phyloP scores from a whole-genome alignment of 2,329 filamentous ascomycete species.

The Magnaporthiopsis rhizophila region DNA sequence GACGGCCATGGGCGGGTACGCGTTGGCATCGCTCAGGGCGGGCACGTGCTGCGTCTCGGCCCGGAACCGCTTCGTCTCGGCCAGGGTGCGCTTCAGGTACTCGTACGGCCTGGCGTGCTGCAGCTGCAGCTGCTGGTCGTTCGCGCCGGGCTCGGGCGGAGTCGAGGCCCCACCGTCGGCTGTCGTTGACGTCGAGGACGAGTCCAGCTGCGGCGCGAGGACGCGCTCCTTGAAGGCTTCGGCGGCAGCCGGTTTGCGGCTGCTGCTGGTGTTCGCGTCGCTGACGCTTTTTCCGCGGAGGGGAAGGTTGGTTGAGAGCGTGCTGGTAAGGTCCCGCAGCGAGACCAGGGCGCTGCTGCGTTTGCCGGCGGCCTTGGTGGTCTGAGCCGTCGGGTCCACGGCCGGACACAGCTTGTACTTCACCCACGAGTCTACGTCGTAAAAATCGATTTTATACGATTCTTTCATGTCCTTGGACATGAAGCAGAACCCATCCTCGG shows the following conservation, averaged over 20 bases:
- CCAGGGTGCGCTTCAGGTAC: slow-evolving; percentile 70
- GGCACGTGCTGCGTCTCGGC: slow-evolving; percentile 58
- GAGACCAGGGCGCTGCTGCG: slow-evolving; percentile 32
- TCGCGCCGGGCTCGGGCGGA: slow-evolving; percentile 18
- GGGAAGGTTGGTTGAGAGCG: slow-evolving; percentile 30
- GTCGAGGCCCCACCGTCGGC: slow-evolving; percentile 8
- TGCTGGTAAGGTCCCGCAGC: slow-evolving; percentile 37
- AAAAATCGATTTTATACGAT: slow-evolving; percentile 77
- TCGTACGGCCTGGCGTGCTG: slow-evolving; percentile 35
- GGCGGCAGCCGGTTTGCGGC: neutral
- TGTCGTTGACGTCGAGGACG: slow-evolving; percentile 12
- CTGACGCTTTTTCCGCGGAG: slow-evolving; percentile 37
- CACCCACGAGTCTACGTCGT: slow-evolving; percentile 70
- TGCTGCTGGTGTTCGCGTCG: slow-evolving; percentile 13
- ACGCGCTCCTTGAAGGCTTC: slow-evolving; percentile 10
- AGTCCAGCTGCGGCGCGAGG: slow-evolving; percentile 12
- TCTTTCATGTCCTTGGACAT: slow-evolving; percentile 75
- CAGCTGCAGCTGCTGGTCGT: slow-evolving; percentile 38
- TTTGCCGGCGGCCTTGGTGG: slow-evolving; percentile 29
- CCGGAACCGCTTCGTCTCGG: slow-evolving; percentile 67
- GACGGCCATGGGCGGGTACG: slow-evolving; percentile 73
- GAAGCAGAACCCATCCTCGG: slow-evolving; percentile 82
- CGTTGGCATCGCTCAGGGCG: slow-evolving; percentile 53
- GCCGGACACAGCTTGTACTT: slow-evolving; percentile 73
- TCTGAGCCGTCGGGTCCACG: slow-evolving; percentile 55